phyloP scores from a whole-genome alignment of 208 protist species.

The Pavlovales sp. region DNA sequence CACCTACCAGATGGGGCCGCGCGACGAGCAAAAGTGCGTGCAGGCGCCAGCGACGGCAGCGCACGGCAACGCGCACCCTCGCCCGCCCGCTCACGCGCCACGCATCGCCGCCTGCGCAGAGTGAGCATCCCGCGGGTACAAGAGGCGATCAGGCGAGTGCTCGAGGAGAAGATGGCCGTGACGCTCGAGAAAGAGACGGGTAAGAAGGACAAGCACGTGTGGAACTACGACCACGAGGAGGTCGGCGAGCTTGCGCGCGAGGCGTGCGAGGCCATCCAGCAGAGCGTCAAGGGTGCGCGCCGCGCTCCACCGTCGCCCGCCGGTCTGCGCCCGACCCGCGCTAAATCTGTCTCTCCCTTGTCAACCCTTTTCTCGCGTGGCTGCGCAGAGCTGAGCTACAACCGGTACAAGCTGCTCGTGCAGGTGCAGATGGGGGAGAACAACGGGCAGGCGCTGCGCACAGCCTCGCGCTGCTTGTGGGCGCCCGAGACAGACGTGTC shows the following conservation, averaged over 20 bases:
- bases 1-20: slow-evolving; percentile 2
- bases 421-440: slow-evolving; percentile 6
- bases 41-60: neutral
- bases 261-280: slow-evolving; percentile 7
- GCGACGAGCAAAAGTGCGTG: neutral
- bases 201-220: neutral
- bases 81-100: too few relatives aligned
- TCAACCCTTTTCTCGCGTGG: too few relatives aligned
- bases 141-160: neutral
- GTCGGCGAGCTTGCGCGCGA: neutral
- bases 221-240: slow-evolving; percentile 10
- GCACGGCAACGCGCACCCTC: too few relatives aligned
- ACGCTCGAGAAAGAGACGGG: neutral
- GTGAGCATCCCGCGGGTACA: neutral
- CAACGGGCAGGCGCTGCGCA: slow-evolving; percentile 12
- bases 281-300: neutral
- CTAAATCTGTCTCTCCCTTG: too few relatives aligned
- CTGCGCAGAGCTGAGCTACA: neutral
- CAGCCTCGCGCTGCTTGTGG: slow-evolving; percentile 7
- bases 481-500: neutral
- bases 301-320: too few relatives aligned
- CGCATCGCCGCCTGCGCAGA: neutral
- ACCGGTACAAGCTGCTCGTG: neutral
- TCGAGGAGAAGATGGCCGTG: neutral
- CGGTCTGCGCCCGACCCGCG: too few relatives aligned